Percentiles rank a stretch among this genome's conserved stretches.
Evolutionary conservation across 2,329 filamentous ascomycete species (phyloP).

Genomic region (Exophiala calicioides): DNA sequence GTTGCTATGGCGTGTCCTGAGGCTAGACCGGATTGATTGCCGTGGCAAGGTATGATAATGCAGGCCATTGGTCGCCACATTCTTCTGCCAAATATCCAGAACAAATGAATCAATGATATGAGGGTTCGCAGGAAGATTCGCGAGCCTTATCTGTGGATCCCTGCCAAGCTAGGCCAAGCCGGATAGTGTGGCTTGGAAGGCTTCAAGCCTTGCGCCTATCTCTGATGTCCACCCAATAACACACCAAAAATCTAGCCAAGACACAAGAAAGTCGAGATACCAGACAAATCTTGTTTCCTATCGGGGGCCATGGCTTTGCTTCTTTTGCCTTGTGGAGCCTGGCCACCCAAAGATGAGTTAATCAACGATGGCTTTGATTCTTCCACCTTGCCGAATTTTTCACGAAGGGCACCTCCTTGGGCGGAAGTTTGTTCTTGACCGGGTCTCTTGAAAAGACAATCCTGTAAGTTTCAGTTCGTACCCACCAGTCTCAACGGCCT

Average conservation of each 20-base stretch:
- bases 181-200: constrained; percentile 3
- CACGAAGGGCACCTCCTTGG: no score
- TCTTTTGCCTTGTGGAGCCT: no score
- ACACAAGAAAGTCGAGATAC: not conserved
- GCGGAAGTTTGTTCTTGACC: no score
- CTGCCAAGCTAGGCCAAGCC: constrained; percentile 15
- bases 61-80: constrained; percentile 12
- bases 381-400: no score
- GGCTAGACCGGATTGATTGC: constrained; percentile 13
- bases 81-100: constrained; percentile 13
- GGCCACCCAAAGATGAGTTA: no score
- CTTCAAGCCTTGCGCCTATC: constrained; percentile 20
- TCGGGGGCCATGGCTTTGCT: not conserved
- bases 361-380: no score
- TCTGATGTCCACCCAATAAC: constrained; percentile 14
- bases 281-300: not conserved
- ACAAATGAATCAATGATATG: constrained; percentile 3
- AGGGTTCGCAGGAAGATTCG: constrained; percentile 11
- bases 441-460: no score
- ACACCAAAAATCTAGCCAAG: constrained; percentile 4
- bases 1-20: constrained; percentile 1
- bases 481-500: no score
- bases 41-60: not conserved
- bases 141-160: constrained; percentile 26
- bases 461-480: no score